Evolutionary conservation across 257 asterid species (phyloP).

Genomic region (Asclepias syriaca): DNA sequence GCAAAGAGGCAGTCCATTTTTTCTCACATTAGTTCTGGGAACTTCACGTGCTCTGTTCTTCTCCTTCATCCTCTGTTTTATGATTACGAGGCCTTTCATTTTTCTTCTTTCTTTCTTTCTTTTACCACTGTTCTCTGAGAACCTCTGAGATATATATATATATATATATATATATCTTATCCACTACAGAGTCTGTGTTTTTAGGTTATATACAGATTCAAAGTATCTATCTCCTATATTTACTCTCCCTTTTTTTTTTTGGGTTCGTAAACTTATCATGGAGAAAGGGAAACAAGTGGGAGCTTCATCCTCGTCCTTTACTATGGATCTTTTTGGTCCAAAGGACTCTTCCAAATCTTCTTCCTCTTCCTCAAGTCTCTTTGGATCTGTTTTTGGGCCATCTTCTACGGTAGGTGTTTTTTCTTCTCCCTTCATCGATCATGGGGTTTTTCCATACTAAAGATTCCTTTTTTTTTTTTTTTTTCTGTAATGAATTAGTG

Average conservation of each 20-base stretch:
- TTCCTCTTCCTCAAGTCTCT: slow-evolving; percentile 29
- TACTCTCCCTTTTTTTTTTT: neutral
- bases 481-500: neutral
- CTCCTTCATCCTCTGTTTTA: neutral
- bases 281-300: slow-evolving; percentile 53
- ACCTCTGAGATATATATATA: neutral
- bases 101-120: neutral
- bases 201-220: neutral
- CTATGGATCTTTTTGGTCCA: slow-evolving; percentile 66
- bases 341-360: slow-evolving; percentile 49
- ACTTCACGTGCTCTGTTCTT: slow-evolving; percentile 21
- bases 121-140: neutral
- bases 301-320: slow-evolving; percentile 47
- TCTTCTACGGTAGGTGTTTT: slow-evolving; percentile 39
- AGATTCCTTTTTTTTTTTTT: slow-evolving; percentile 1
- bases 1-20: slow-evolving; percentile 10
- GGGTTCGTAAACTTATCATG: slow-evolving; percentile 23
- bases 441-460: neutral
- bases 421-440: neutral
- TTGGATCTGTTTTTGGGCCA: slow-evolving; percentile 69
- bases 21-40: slow-evolving; percentile 11
- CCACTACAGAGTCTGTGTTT: neutral
- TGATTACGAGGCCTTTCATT: neutral
- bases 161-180: slow-evolving; percentile 10
- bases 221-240: neutral